A percentile compares a stretch with the other conserved stretches of the same genome.
phyloP scores from a whole-genome alignment of 805 yeast species.

The Yamadazyma sp. region DNA sequence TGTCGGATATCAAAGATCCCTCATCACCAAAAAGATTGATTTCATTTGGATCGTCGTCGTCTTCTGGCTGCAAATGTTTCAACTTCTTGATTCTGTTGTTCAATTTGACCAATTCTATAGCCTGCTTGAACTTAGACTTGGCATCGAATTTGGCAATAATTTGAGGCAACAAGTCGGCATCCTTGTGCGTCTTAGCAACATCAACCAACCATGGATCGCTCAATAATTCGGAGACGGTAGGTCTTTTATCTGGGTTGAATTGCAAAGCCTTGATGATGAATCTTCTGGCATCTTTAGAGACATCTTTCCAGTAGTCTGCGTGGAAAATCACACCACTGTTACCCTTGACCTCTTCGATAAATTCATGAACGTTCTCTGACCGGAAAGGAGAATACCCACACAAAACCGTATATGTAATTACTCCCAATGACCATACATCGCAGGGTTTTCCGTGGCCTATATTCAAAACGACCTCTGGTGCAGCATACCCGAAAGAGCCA shows the following conservation, averaged over 20 bases:
- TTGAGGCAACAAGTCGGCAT: constrained; percentile 74
- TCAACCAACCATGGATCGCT: constrained; percentile 68
- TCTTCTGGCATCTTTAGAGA: constrained; percentile 76
- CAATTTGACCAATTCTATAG: constrained; percentile 79
- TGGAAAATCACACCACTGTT: constrained; percentile 84
- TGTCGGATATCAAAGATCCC: constrained; percentile 19
- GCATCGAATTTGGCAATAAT: constrained; percentile 83
- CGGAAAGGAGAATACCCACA: constrained; percentile 93
- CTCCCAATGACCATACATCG: constrained; percentile 95
- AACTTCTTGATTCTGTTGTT: constrained; percentile 76
- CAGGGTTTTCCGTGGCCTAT: constrained; percentile 93
- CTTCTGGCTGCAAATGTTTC: constrained; percentile 57
- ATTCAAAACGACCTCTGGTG: constrained; percentile 85
- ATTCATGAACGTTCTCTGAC: constrained; percentile 78
- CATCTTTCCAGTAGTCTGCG: constrained; percentile 79
- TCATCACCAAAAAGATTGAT: constrained; percentile 41
- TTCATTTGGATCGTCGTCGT: constrained; percentile 53
- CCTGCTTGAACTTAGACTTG: constrained; percentile 78
- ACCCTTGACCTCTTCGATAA: constrained; percentile 71
- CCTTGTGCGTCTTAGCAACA: constrained; percentile 48
- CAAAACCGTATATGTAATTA: constrained; percentile 82
- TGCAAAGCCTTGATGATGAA: constrained; percentile 73
- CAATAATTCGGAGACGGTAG: constrained; percentile 64
- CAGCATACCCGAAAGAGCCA: constrained; percentile 95
- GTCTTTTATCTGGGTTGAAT: constrained; percentile 64